phyloP scores from a whole-genome alignment of 2,329 filamentous ascomycete genomes.

The Colletotrichum sp. region DNA sequence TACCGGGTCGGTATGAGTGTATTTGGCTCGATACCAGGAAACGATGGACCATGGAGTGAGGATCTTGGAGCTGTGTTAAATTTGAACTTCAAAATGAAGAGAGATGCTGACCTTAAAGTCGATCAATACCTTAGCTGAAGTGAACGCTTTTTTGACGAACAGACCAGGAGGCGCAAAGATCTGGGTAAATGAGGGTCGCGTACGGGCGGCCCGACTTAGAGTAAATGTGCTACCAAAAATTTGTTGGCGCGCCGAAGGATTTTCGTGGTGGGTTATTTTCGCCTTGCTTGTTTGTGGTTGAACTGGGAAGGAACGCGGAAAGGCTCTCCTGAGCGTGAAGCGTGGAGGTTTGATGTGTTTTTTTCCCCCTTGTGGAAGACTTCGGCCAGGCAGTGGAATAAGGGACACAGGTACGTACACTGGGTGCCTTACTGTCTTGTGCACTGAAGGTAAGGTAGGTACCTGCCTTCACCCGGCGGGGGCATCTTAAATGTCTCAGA shows the following conservation, averaged over 20 bases:
- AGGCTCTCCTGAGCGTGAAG: no score
- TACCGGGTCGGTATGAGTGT: not conserved
- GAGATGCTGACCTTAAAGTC: not conserved
- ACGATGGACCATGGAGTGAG: not conserved
- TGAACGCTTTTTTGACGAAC: not conserved
- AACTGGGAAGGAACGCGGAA: not conserved
- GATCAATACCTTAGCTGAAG: not conserved
- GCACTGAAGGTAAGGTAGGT: no score
- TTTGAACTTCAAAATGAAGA: not conserved
- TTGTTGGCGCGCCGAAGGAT: not conserved
- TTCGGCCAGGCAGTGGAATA: no score
- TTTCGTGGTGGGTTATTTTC: not conserved
- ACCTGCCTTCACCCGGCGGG: not conserved
- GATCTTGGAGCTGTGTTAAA: not conserved
- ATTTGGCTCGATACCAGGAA: not conserved
- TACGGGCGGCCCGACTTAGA: not conserved
- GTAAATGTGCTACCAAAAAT: not conserved
- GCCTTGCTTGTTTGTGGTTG: not conserved
- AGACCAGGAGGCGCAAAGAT: not conserved
- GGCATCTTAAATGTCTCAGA: not conserved
- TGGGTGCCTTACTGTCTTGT: no score
- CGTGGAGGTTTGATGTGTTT: no score
- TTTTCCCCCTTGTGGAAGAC: no score
- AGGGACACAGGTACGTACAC: no score
- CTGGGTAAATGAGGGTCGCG: not conserved